Evolutionary conservation across 805 yeast genomes (phyloP).

Genomic region (Suhomyces sp.): DNA sequence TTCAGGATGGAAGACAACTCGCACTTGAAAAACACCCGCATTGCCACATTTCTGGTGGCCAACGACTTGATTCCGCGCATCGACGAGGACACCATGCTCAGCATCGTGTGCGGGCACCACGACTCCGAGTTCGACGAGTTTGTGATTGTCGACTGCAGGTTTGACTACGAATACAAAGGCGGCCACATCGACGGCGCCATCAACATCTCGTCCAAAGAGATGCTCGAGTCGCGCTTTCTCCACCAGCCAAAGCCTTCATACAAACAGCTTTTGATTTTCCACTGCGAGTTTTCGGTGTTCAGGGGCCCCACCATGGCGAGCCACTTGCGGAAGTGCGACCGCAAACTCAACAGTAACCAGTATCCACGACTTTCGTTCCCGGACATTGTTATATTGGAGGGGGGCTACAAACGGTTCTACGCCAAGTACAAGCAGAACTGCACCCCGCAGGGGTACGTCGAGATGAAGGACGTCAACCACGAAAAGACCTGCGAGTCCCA

Average conservation of each 20-base stretch:
- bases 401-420: conserved; percentile 84
- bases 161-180: conserved; percentile 86
- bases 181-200: conserved; percentile 88
- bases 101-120: conserved; percentile 53
- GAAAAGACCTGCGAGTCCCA: conserved; percentile 43
- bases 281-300: conserved; percentile 90
- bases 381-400: conserved; percentile 82
- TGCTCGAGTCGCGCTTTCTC: conserved; percentile 48
- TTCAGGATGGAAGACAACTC: conserved; percentile 28
- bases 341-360: conserved; percentile 64
- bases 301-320: conserved; percentile 94
- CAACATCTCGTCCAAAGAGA: conserved; percentile 69
- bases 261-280: conserved; percentile 68
- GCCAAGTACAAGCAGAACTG: conserved; percentile 58
- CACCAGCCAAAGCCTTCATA: conserved; percentile 9
- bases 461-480: conserved; percentile 59
- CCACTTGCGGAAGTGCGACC: conserved; percentile 79
- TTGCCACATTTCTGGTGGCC: conserved; percentile 29
- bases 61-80: conserved; percentile 72
- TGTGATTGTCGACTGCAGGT: conserved; percentile 80
- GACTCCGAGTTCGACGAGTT: conserved; percentile 51
- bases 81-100: conserved; percentile 53
- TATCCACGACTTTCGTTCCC: conserved; percentile 87
- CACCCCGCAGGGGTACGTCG: conserved; percentile 74
- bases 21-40: conserved; percentile 25